Evolutionary conservation across 1,284 basidiomycete genomes (phyloP), one percentile per base, ranked within the genome.

Genomic region (Apiotrichum akiyoshidainum): DNA sequence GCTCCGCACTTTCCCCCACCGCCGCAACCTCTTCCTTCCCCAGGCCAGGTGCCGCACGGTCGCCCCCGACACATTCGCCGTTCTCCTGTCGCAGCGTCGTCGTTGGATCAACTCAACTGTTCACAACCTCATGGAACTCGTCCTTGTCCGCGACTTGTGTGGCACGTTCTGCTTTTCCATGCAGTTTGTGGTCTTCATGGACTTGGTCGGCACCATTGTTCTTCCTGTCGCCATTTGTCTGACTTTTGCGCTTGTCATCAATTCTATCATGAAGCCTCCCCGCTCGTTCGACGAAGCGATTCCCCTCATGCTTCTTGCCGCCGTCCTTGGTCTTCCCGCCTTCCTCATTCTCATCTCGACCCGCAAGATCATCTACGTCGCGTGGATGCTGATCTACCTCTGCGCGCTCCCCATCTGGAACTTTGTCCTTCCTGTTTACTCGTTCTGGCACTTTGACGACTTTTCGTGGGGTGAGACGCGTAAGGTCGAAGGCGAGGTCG

Each of bases 31-130:
- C 85, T 99, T 99, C 80, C 85, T 96, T 57, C 96, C 96, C 0
- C 92, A 98, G 77, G 96, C 96, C 5, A 84, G 86, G 60, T 99
- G 96, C 77, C 83, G 92, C 64, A 99, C 96, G 16, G 86, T 99
- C 70, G 96, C 93, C 26, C 96, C 96, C 10, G 93, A 99, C 74
- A 93, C 92, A 0, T 99, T 99, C 80, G 81, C 82, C 42, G 85
- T 99, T 51, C 83, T 99, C 46, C 84, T 99, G 13, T 99, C 95
- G 1, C 96, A 99, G 76, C 90, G 96, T 37, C 87, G 96, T 33
- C 88, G 96, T 65, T 99, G 96, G 96, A 99, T 99, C 82, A 99
- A 98, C 79, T 98, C 93, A 46, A 99, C 96, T 0, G 90, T 99
- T 50, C 96, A 99, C 82, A 99, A 99, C 74, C 84, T 99, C 55